Base-by-base conservation (phyloP, 108 stramenopile genomes). In the Nitzschia sp. region DNA sequence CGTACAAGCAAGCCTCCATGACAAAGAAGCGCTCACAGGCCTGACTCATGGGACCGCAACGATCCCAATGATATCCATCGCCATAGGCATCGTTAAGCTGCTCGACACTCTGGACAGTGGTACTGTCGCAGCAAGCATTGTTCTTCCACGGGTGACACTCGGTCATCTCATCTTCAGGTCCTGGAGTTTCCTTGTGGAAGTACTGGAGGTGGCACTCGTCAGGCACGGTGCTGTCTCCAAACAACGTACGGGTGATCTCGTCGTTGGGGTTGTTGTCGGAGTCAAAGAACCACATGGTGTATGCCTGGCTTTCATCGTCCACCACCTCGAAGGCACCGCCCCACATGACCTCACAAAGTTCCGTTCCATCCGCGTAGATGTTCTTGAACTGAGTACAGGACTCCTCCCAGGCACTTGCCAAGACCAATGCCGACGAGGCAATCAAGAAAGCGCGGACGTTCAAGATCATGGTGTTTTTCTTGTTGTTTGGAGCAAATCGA, bases 281-380 rank as follows among this genome's bases (percentile, higher is more conserved):
- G 10, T 63, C 63, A 8, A 63, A 63, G 63, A 63, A 63, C 63
- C 63, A 63, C 63, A 63, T 63, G 17, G 42, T 25, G 43, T 63
- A 63, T 11, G 19, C 63, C 0, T 20, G 21, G 7, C 14, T 25
- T 21, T 63, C 63, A 43, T 63, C 63, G 20, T 43, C 43, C 9
- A 63, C 63, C 10, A 63, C 63, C 43, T 17, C 21, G 15, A 63
- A 63, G 48, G 63, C 42, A 46, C 24, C 63, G 2, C 12, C 42
- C 43, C 42, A 63, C 63, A 63, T 63, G 10, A 46, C 43, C 42
- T 63, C 63, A 37, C 63, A 63, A 3, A 63, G 44, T 10, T 63
- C 44, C 7, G 63, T 63, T 19, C 63, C 63, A 63, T 46, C 42
- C 3, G 63, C 42, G 46, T 63, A 63, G 43, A 63, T 43, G 11